These are phyloP conservation scores for Penicillium sp. DNA, from an alignment of 2,329 filamentous ascomycete species.

Conservation along the genomic window DNA sequence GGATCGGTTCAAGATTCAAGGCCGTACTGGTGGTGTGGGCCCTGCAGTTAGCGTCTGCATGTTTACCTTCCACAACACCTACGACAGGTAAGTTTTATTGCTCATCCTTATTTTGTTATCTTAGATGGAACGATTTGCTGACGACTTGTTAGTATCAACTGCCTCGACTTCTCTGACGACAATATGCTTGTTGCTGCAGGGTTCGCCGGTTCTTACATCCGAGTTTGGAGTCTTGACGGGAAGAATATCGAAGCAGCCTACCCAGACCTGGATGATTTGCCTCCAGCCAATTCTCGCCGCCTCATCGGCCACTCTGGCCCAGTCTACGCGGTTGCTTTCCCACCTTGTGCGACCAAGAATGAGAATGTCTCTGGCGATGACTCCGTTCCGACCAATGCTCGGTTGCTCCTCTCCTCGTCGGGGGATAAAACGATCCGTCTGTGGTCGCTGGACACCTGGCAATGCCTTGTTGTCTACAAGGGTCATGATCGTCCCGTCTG, in stretches of 20 bases:
- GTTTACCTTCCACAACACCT: slow-evolving; percentile 98
- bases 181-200: slow-evolving; percentile 84
- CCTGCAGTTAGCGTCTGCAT: slow-evolving; percentile 87
- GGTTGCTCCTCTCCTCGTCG: slow-evolving; percentile 83
- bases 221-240: slow-evolving; percentile 89
- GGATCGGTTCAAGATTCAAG: slow-evolving; percentile 86
- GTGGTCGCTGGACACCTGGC: slow-evolving; percentile 90
- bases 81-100: slow-evolving; percentile 70
- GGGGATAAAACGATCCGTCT: slow-evolving; percentile 86
- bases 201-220: slow-evolving; percentile 92
- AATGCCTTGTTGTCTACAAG: slow-evolving; percentile 92
- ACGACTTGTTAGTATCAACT: slow-evolving; percentile 68
- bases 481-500: slow-evolving; percentile 89
- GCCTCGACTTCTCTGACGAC: slow-evolving; percentile 93
- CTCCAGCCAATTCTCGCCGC: slow-evolving; percentile 72
- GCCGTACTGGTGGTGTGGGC: slow-evolving; percentile 79
- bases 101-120: slow-evolving; percentile 1
- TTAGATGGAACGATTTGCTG: background rate
- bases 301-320: slow-evolving; percentile 87
- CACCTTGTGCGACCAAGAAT: slow-evolving; percentile 64
- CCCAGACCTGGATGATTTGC: slow-evolving; percentile 60
- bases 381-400: slow-evolving; percentile 61
- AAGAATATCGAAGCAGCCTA: slow-evolving; percentile 73
- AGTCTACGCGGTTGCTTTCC: slow-evolving; percentile 88
- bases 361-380: slow-evolving; percentile 46